Conservation (phyloP, 495 filamentous ascomycete genomes). For the Penicillium maclennaniae region DNA sequence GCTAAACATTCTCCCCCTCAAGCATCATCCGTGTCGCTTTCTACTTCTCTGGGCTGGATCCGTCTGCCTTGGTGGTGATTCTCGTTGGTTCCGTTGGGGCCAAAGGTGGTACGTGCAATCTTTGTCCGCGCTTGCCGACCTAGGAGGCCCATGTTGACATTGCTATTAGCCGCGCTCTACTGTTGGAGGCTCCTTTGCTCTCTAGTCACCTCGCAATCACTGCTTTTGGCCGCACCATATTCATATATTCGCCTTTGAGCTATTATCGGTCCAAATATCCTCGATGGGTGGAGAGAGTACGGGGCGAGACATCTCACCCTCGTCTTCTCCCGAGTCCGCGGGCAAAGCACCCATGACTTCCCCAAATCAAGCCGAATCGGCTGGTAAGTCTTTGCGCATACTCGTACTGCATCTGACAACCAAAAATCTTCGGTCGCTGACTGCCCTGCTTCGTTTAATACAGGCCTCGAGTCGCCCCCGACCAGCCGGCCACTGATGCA, state of each 20-base stretch:
- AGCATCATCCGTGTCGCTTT: constrained; percentile 11
- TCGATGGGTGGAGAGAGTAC: constrained; percentile 39
- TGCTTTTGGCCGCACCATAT: constrained; percentile 2
- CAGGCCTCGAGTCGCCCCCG: constrained; percentile 31
- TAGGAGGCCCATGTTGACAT: constrained; percentile 37
- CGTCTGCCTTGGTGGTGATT: constrained; percentile 14
- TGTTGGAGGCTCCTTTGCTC: constrained; percentile 7
- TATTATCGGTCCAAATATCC: constrained; percentile 12
- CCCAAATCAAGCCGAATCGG: constrained; percentile 23
- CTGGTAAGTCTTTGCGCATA: constrained; percentile 12
- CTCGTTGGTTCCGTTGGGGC: constrained; percentile 19
- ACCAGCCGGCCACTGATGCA: constrained; percentile 24
- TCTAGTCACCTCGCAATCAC: not conserved
- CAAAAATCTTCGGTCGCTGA: constrained; percentile 8
- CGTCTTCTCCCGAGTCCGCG: constrained; percentile 28
- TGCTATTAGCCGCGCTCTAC: constrained; percentile 22
- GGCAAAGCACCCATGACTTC: constrained; percentile 38
- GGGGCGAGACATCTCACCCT: constrained; percentile 32
- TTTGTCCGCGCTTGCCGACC: constrained; percentile 28
- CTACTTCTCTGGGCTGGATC: constrained; percentile 8
- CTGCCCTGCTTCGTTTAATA: constrained; percentile 6
- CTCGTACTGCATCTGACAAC: not conserved
- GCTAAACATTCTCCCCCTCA: constrained; percentile 7
- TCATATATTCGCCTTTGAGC: not conserved
- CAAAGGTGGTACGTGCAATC: constrained; percentile 26